phyloP scores from a whole-genome alignment of 2,329 filamentous ascomycete genomes.

The Fusarium temperatum region DNA sequence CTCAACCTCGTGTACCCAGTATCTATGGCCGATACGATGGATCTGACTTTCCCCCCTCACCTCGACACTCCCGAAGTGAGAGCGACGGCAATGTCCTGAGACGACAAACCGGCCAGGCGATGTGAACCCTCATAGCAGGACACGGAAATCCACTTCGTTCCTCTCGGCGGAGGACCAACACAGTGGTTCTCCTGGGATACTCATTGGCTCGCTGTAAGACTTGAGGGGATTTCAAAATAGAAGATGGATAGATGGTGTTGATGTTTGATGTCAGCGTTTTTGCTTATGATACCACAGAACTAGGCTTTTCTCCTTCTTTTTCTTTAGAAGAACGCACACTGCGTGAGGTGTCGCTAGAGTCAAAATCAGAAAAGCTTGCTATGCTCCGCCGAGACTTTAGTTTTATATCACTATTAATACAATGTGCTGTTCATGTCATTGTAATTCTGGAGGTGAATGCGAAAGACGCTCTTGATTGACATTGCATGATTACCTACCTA shows the following conservation, averaged over 20 bases:
- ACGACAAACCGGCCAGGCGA: conserved; percentile 18
- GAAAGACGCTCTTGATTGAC: background rate
- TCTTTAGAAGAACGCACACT: conserved; percentile 23
- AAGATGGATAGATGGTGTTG: conserved; percentile 32
- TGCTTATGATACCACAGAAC: conserved; percentile 39
- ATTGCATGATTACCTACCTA: background rate
- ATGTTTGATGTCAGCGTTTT: conserved; percentile 40
- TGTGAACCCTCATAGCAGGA: conserved; percentile 5
- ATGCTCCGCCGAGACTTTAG: conserved; percentile 36
- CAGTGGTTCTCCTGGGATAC: conserved; percentile 13
- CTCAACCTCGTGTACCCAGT: conserved; percentile 10
- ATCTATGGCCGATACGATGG: conserved; percentile 26
- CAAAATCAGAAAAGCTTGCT: conserved; percentile 34
- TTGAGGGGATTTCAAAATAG: background rate
- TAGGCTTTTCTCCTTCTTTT: conserved; percentile 32
- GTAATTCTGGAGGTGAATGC: background rate
- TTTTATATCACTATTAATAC: conserved; percentile 34
- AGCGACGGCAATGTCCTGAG: conserved; percentile 22
- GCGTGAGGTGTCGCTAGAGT: conserved; percentile 27
- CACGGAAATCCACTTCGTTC: conserved; percentile 25
- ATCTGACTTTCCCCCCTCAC: conserved; percentile 18
- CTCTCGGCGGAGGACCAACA: conserved; percentile 27
- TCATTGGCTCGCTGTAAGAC: conserved; percentile 28
- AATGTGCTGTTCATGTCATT: conserved; percentile 22
- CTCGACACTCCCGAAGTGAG: conserved; percentile 30